Conservation (phyloP, 805 yeast species). For the Yarrowia keelungensis region DNA sequence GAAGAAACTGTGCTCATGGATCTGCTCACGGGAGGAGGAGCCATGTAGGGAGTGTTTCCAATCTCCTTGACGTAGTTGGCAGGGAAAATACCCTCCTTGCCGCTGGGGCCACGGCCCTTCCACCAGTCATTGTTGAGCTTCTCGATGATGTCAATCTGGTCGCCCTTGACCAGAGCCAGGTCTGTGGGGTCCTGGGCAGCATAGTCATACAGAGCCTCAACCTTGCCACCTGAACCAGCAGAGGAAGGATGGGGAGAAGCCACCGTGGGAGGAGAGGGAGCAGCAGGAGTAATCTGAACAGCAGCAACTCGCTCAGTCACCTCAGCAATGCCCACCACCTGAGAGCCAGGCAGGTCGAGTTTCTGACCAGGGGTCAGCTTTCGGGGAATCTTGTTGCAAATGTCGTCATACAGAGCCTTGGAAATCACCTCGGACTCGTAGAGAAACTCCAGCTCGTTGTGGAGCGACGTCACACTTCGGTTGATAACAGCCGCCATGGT, state of each 20-base stretch:
- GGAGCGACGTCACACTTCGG: constrained; percentile 76
- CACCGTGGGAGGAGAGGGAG: constrained; percentile 39
- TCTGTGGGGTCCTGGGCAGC: constrained; percentile 79
- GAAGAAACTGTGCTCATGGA: constrained; percentile 29
- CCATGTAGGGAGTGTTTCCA: constrained; percentile 18
- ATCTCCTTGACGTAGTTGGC: constrained; percentile 71
- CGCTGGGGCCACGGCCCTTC: constrained; percentile 66
- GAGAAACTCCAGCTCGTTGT: constrained; percentile 82
- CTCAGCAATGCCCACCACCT: constrained; percentile 59
- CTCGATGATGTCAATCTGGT: constrained; percentile 71
- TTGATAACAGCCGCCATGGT: constrained; percentile 54
- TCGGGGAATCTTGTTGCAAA: constrained; percentile 62
- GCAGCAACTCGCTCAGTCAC: constrained; percentile 52
- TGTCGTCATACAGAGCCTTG: constrained; percentile 59
- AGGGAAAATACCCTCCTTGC: constrained; percentile 85
- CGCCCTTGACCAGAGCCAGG: constrained; percentile 68
- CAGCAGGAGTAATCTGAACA: constrained; percentile 44
- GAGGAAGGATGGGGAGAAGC: constrained; percentile 41
- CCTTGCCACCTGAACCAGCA: constrained; percentile 42
- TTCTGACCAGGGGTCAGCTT: constrained; percentile 46
- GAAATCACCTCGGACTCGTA: constrained; percentile 76
- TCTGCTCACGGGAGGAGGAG: constrained; percentile 42
- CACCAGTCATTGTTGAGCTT: constrained; percentile 89
- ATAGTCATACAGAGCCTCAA: constrained; percentile 77
- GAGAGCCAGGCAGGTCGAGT: constrained; percentile 44